Conservation (phyloP, 768 basidiomycete species). For the Collybia mongolica region DNA sequence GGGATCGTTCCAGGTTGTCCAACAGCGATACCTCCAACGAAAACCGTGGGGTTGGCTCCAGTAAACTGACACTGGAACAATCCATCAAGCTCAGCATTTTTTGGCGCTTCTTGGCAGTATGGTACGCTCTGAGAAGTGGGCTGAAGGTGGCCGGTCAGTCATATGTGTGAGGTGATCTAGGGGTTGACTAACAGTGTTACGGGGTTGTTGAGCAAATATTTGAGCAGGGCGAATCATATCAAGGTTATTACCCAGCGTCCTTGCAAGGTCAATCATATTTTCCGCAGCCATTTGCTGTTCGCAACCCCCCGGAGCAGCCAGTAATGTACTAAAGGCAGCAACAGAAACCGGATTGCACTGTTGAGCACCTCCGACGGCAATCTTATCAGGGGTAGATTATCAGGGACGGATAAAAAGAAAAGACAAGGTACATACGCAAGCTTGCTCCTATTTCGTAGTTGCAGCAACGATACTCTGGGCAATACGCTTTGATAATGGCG, state of each 20-base stretch:
- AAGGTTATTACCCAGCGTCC: conserved; percentile 40
- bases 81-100: conserved; percentile 50
- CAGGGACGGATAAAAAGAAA: not conserved
- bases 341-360: conserved; percentile 59
- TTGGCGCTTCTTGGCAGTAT: conserved; percentile 55
- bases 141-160: conserved; percentile 16
- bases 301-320: conserved; percentile 54
- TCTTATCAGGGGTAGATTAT: conserved; percentile 24
- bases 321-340: conserved; percentile 54
- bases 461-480: conserved; percentile 40
- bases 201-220: conserved; percentile 56
- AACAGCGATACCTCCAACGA: conserved; percentile 40
- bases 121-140: conserved; percentile 42
- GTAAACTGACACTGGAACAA: conserved; percentile 60
- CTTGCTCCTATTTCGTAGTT: conserved; percentile 42
- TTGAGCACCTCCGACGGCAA: conserved; percentile 52
- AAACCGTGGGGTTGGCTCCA: conserved; percentile 40
- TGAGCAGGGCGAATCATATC: conserved; percentile 52
- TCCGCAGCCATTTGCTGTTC: conserved; percentile 59
- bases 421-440: conserved; percentile 38
- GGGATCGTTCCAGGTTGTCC: conserved; percentile 53
- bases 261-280: conserved; percentile 44
- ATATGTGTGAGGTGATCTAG: not conserved
- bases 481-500: conserved; percentile 44
- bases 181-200: conserved; percentile 42